Conservation (phyloP, 306 rosid genomes). For the Purshia tridentata region DNA sequence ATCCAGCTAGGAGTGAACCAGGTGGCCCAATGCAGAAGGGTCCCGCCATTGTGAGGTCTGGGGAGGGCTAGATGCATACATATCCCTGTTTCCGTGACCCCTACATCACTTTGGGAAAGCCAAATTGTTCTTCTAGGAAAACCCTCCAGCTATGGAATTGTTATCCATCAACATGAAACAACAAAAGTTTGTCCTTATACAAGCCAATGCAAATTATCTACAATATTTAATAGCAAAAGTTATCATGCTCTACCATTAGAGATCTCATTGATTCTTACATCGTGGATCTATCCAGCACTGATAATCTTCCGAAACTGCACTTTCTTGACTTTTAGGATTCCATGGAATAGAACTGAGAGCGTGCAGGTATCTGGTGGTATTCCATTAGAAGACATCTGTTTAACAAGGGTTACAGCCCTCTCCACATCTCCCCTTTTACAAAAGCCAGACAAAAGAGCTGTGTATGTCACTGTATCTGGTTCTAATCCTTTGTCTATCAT, state of each 20-base stretch:
- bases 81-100: not conserved
- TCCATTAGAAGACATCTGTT: conserved; percentile 61
- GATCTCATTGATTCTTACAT: conserved; percentile 12
- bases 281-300: conserved; percentile 18
- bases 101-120: not conserved
- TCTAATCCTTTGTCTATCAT: conserved; percentile 59
- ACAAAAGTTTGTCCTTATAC: not conserved
- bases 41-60: not conserved
- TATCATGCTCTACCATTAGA: not conserved
- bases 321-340: conserved; percentile 57
- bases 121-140: not conserved
- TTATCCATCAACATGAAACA: not conserved
- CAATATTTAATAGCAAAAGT: not conserved
- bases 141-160: not conserved
- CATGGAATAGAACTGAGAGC: conserved; percentile 37
- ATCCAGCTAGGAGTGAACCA: not conserved
- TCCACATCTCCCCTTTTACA: conserved; percentile 40
- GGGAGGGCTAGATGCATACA: conserved; percentile 9
- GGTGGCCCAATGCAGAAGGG: conserved; percentile 1
- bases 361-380: conserved; percentile 31
- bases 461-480: conserved; percentile 71
- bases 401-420: conserved; percentile 39
- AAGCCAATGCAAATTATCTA: not conserved
- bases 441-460: conserved; percentile 54
- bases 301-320: conserved; percentile 34